These are phyloP conservation scores for Quercus bicolor DNA, from an alignment of 306 rosid species.

Conservation along the genomic window DNA sequence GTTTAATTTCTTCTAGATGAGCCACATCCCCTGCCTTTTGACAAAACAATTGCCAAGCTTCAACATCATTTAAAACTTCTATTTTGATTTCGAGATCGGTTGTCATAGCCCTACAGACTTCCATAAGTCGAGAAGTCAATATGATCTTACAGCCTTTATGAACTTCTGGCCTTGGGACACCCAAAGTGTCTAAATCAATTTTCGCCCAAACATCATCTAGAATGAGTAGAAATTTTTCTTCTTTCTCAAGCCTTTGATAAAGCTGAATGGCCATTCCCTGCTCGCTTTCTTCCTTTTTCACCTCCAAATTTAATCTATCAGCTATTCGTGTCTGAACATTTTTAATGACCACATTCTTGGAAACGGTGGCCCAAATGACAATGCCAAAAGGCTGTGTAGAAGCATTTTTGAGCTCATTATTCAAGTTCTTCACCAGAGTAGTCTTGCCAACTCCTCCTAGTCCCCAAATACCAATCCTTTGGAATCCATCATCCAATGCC, in stretches of 20 bases:
- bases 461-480: constrained; percentile 16
- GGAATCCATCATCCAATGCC: background rate
- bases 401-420: too few species aligned
- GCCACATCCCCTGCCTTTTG: constrained; percentile 10
- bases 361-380: constrained; percentile 24
- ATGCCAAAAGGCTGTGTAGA: background rate
- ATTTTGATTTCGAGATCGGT: constrained; percentile 12
- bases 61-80: background rate
- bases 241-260: constrained; percentile 1
- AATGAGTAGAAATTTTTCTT: background rate
- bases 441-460: constrained; percentile 21
- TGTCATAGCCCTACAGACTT: constrained; percentile 19
- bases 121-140: background rate
- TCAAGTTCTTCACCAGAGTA: too few species aligned
- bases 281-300: constrained; percentile 6
- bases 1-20: background rate
- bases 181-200: background rate
- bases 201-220: background rate
- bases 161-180: background rate
- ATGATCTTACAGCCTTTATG: background rate
- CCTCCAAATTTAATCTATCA: constrained; percentile 2
- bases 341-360: constrained; percentile 13
- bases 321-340: constrained; percentile 17
- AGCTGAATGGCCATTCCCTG: constrained; percentile 1
- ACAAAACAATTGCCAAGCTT: constrained; percentile 22